Evolutionary conservation across 2,329 filamentous ascomycete genomes (phyloP).

Genomic region (Fusarium floridanum): DNA sequence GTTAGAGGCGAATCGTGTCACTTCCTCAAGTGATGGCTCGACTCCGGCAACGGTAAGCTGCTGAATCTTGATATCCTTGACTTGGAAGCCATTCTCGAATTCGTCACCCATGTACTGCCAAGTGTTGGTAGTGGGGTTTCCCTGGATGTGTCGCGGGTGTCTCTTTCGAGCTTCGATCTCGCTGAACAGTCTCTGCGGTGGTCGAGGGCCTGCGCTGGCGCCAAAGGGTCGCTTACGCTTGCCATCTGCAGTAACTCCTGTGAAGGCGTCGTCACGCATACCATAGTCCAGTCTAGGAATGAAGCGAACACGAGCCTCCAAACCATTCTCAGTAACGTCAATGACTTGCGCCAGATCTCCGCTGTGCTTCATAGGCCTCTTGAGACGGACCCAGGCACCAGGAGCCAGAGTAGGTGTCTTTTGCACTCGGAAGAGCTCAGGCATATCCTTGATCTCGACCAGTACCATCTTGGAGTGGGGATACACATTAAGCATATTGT

Average conservation of each 20-base stretch:
- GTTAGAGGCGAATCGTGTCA: slow-evolving; percentile 91
- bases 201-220: slow-evolving; percentile 72
- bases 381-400: slow-evolving; percentile 92
- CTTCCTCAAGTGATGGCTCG: slow-evolving; percentile 92
- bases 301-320: slow-evolving; percentile 87
- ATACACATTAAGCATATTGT: slow-evolving; percentile 90
- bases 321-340: slow-evolving; percentile 91
- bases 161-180: slow-evolving; percentile 93
- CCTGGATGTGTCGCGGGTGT: slow-evolving; percentile 72
- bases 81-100: slow-evolving; percentile 91
- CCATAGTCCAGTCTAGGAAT: slow-evolving; percentile 95
- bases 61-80: slow-evolving; percentile 94
- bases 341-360: slow-evolving; percentile 93
- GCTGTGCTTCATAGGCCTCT: slow-evolving; percentile 82
- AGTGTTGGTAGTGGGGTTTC: slow-evolving; percentile 81
- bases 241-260: slow-evolving; percentile 62
- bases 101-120: slow-evolving; percentile 91
- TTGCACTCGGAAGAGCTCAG: slow-evolving; percentile 89
- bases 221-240: slow-evolving; percentile 84
- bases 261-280: slow-evolving; percentile 78
- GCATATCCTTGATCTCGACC: slow-evolving; percentile 97
- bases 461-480: slow-evolving; percentile 87
- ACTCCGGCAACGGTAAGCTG: slow-evolving; percentile 88
- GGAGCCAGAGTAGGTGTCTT: slow-evolving; percentile 88
- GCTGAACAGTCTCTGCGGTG: slow-evolving; percentile 91